A percentile compares a stretch with the other conserved stretches of the same genome.
These are phyloP conservation scores for Isabelozyma heimii DNA, from an alignment of 805 yeast genomes.

Conservation along the genomic window DNA sequence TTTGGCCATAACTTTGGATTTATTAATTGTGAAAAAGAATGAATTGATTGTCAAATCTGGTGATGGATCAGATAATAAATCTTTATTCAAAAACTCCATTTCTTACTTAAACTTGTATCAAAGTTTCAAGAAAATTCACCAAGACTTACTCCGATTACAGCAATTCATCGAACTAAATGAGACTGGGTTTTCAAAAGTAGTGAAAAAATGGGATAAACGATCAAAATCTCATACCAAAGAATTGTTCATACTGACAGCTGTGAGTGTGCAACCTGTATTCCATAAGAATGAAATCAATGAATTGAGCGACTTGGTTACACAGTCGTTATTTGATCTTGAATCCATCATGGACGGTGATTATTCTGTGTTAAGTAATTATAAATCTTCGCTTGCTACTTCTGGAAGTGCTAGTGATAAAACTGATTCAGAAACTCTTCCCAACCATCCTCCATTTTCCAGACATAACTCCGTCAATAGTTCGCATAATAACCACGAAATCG, in stretches of 20 bases:
- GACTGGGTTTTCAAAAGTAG: conserved; percentile 91
- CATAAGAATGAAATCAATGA: conserved; percentile 84
- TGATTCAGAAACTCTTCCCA: conserved; percentile 6
- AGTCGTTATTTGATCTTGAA: conserved; percentile 70
- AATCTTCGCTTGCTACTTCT: neutral
- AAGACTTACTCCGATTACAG: conserved; percentile 83
- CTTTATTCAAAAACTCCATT: conserved; percentile 62
- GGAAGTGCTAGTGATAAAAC: conserved; percentile 3
- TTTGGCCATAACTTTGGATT: conserved; percentile 73
- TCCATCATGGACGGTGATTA: conserved; percentile 48
- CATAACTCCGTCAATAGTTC: conserved; percentile 14
- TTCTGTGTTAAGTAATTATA: conserved; percentile 21
- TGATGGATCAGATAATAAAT: conserved; percentile 3
- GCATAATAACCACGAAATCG: conserved; percentile 47
- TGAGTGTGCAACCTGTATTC: conserved; percentile 94
- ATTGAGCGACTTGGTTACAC: conserved; percentile 73
- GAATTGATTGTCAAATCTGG: conserved; percentile 37
- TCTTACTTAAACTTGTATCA: conserved; percentile 81
- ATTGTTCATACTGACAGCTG: conserved; percentile 85
- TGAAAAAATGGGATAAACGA: conserved; percentile 97
- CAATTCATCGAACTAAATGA: conserved; percentile 94
- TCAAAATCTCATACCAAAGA: conserved; percentile 94
- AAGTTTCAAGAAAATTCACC: conserved; percentile 83
- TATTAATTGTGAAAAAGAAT: conserved; percentile 68
- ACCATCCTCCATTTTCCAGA: conserved; percentile 8